Evolutionary conservation across 768 basidiomycete species (phyloP).

Genomic region (Russula lepida): DNA sequence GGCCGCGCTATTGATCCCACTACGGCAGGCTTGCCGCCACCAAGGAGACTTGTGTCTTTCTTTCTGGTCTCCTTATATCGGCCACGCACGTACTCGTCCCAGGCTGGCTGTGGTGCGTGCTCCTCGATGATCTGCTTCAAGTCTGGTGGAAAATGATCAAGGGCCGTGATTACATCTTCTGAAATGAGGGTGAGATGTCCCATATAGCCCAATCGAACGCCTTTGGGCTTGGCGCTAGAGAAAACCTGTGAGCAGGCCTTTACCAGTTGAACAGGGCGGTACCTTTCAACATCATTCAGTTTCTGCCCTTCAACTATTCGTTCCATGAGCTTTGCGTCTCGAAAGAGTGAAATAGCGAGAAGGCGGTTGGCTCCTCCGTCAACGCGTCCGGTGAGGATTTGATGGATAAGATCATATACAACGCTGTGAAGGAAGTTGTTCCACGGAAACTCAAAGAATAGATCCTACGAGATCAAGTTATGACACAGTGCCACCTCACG

Average conservation of each 20-base stretch:
- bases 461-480: slow-evolving; percentile 44
- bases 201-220: slow-evolving; percentile 88
- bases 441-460: slow-evolving; percentile 95
- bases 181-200: slow-evolving; percentile 92
- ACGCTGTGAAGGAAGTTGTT: slow-evolving; percentile 97
- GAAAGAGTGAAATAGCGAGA: slow-evolving; percentile 74
- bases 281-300: slow-evolving; percentile 72
- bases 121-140: slow-evolving; percentile 54
- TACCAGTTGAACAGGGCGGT: slow-evolving; percentile 19
- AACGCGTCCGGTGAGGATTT: slow-evolving; percentile 83
- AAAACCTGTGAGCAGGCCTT: background rate
- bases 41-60: slow-evolving; percentile 69
- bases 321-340: slow-evolving; percentile 76
- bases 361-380: slow-evolving; percentile 80
- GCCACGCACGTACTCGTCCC: slow-evolving; percentile 86
- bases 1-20: slow-evolving; percentile 21
- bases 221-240: slow-evolving; percentile 58
- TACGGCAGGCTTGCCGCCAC: slow-evolving; percentile 74
- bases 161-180: slow-evolving; percentile 86
- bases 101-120: slow-evolving; percentile 68
- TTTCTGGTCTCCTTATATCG: slow-evolving; percentile 81
- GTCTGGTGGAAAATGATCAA: slow-evolving; percentile 81
- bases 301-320: slow-evolving; percentile 83
- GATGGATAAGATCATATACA: slow-evolving; percentile 93
- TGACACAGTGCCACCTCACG: background rate